phyloP scores from a whole-genome alignment of 1,284 basidiomycete genomes.

The Microbotryum intermedium region DNA sequence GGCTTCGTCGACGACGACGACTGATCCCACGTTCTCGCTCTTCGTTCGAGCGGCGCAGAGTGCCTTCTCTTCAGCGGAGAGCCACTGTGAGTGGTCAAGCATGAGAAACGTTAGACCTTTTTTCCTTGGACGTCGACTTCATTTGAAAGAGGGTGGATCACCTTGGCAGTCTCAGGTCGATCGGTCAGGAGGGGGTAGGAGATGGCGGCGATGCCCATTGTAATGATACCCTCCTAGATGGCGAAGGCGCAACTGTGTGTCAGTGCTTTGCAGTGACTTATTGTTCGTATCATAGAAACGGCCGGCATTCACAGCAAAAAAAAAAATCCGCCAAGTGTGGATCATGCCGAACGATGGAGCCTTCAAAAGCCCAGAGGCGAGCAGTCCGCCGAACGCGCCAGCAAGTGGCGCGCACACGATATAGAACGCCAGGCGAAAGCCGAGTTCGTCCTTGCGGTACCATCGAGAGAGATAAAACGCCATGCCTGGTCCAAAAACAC shows the following conservation, averaged over 20 bases:
- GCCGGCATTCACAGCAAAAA: constrained; percentile 20
- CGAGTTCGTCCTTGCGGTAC: constrained; percentile 38
- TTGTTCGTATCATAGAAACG: too few relatives aligned
- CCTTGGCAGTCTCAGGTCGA: constrained; percentile 35
- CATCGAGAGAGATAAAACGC: constrained; percentile 37
- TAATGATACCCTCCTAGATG: constrained; percentile 40
- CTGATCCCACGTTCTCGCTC: constrained; percentile 39
- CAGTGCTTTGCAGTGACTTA: too few relatives aligned
- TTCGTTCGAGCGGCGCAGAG: constrained; percentile 34
- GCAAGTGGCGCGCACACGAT: constrained; percentile 26
- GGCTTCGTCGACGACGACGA: constrained; percentile 35
- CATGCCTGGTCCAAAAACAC: constrained; percentile 35
- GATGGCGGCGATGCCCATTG: constrained; percentile 35
- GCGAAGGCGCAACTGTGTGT: constrained; percentile 14
- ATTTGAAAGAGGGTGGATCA: too few relatives aligned
- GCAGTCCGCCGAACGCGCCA: constrained; percentile 37
- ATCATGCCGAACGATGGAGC: constrained; percentile 24
- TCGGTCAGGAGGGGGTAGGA: constrained; percentile 38
- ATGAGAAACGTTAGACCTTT: too few relatives aligned
- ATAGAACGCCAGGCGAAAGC: constrained; percentile 34
- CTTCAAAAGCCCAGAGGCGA: constrained; percentile 19
- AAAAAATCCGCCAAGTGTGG: constrained; percentile 34
- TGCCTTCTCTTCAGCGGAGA: constrained; percentile 37
- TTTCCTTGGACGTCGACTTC: too few relatives aligned
- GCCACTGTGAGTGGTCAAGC: constrained; percentile 26